Evolutionary conservation across 352 stramenopile genomes (phyloP).

Genomic region (Phytopythium aichiense): DNA sequence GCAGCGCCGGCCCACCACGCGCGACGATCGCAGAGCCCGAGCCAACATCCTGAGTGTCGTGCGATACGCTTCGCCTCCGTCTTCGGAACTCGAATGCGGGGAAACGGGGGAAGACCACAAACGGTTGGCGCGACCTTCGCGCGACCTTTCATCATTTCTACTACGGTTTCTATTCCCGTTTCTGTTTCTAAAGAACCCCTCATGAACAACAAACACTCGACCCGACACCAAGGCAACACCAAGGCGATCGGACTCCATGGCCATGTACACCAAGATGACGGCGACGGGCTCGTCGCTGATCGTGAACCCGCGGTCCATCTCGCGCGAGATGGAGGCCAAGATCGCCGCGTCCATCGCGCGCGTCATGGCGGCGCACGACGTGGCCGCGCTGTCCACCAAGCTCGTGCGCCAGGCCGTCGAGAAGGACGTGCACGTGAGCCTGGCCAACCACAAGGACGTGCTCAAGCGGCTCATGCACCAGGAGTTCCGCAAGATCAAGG

Average conservation of each 20-base stretch:
- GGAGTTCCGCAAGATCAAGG: conserved; percentile 73
- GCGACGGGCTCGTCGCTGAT: conserved; percentile 63
- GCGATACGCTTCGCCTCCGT: not conserved
- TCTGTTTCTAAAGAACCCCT: too few relatives aligned
- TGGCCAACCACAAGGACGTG: conserved; percentile 86
- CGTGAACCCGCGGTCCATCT: conserved; percentile 71
- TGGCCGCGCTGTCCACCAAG: conserved; percentile 68
- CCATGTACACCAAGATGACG: conserved; percentile 82
- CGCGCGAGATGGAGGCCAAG: conserved; percentile 77
- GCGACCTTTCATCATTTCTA: too few relatives aligned
- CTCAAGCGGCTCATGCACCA: conserved; percentile 88
- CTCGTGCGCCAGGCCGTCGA: conserved; percentile 81
- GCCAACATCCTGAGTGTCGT: conserved; percentile 31
- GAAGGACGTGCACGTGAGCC: conserved; percentile 81
- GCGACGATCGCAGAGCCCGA: conserved; percentile 28
- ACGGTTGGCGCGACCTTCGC: not conserved
- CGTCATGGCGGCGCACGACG: conserved; percentile 64
- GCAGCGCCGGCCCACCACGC: conserved; percentile 32
- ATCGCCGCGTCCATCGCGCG: conserved; percentile 65
- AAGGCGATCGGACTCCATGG: conserved; percentile 27
- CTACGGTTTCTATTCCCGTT: too few relatives aligned
- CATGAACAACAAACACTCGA: not conserved
- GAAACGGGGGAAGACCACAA: conserved; percentile 4
- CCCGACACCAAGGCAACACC: too few relatives aligned
- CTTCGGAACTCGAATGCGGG: not conserved